phyloP scores from a whole-genome alignment of 2,329 filamentous ascomycete genomes.

The Calonectria ilicicola region DNA sequence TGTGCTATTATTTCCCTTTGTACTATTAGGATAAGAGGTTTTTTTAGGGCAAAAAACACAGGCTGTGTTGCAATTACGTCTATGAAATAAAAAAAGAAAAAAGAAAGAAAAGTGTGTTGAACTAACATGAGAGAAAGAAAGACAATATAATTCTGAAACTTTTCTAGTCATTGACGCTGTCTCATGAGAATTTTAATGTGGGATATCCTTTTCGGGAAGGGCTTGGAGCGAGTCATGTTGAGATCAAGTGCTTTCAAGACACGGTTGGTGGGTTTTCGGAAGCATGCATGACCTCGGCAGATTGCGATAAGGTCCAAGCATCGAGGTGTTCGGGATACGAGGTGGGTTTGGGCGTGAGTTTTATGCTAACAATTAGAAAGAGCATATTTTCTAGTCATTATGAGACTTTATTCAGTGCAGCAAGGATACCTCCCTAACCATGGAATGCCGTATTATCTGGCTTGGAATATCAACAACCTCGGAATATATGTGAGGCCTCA shows the following conservation, averaged over 20 bases:
- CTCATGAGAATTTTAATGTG: not conserved
- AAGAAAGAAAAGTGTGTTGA: not conserved
- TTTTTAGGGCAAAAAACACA: not conserved
- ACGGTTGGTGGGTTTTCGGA: not conserved
- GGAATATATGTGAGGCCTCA: not conserved
- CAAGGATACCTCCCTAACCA: not conserved
- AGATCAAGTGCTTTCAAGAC: not conserved
- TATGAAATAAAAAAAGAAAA: not conserved
- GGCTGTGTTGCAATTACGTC: not conserved
- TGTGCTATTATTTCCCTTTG: not conserved
- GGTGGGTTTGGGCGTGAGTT: not conserved
- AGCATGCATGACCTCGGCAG: conserved; percentile 3
- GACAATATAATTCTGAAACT: not conserved
- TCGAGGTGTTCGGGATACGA: not conserved
- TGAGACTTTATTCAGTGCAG: not conserved
- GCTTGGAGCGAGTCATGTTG: not conserved
- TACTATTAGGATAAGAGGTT: not conserved
- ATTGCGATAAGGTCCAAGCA: not conserved
- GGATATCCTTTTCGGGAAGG: not conserved
- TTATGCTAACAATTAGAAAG: not conserved
- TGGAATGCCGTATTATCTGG: not conserved
- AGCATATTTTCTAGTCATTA: not conserved
- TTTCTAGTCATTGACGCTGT: not conserved
- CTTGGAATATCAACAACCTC: not conserved
- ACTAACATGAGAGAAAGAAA: not conserved